Base-by-base conservation (phyloP, 441 rosid genomes). In the Caryocar brasiliense region DNA sequence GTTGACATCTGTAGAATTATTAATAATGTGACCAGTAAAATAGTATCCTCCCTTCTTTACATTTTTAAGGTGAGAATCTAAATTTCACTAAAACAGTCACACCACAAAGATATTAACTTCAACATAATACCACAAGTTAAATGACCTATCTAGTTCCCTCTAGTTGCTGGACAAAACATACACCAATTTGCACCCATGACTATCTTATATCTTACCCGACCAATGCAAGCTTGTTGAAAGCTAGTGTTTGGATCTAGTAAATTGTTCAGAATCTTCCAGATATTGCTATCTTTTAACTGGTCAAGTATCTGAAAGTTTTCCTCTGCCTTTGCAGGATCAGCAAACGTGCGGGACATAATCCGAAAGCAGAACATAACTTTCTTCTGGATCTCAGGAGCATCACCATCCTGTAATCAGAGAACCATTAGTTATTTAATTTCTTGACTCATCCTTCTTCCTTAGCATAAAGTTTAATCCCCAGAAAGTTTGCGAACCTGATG, bases 221-320 rank as follows among this genome's bases (percentile, higher is more conserved):
- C 44, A 64, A 38, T 61, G 57, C 62, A 76, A 45, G 90, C 82
- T 60, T 81, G 86, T 37, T 53, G 64, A 55, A 82, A 78, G 77
- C 83, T 67, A 47, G 85, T 74, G 57, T 78, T 76, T 55, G 91
- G 80, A 82, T 87, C 96, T 23, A 90, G 80, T 36, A 94, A 67
- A 71, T 54, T 67, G 15, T 67, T 56, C 64, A 94, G 67, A 52
- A 87, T 85, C 78, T 82, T 90, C 99, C 99, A 90, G 54, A 90
- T 72, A 65, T 85, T 90, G 61, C 76, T 67, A 78, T 90, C 99
- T 75, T 90, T 87, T 74, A 94, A 68, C 64, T 90, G 96, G 71
- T 94, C 96, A 66, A 94, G 93, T 65, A 77, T 58, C 67, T 73
- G 94, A 71, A 87, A 94, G 64, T 77, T 78, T 70, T 90, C 95